Evolutionary conservation across 2,329 filamentous ascomycete genomes (phyloP), one percentile per base, ranked within the genome.

Genomic region (Calonectria crousiana): DNA sequence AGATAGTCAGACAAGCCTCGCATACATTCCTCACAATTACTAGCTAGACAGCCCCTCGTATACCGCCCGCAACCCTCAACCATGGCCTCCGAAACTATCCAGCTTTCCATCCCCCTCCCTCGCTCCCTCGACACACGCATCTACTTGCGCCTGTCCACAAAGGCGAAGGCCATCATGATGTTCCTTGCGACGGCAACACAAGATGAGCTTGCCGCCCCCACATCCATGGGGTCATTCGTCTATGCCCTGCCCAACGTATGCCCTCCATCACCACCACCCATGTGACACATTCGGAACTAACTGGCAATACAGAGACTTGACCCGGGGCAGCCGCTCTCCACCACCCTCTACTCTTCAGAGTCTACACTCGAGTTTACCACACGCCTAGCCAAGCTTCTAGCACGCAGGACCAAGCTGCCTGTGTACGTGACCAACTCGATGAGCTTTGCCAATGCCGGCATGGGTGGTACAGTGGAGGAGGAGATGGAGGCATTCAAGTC

Each of bases 391-490:
- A 97, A 95, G 83, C 89, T 98, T 2, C 85, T 98, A 18, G 94
- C 94, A n/a, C 91, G 92, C 69, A 93, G 91, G 78, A 90, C 93
- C 34, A 87, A 89, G 38, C 90, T 92, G 75, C 95, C 95, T 0
- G 93, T 95, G n/a, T 98, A 98, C 83, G 95, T 98, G 23, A 95
- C 95, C 28, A 97, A 95, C 82, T 98, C 95, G 41, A 92, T 97
- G 80, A 95, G 93, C 78, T 92, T 98, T 76, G 90, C 91, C 18
- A 92, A 89, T 80, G 90, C 93, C 8, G 94, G 93, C 2, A 90
- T 95, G 80, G 95, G 95, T 13, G 94, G 95, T 26, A 94, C 92
- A 0, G 92, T 96, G 9, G 96, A 98, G 82, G 97, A 98, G 87
- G 96, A 98, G 86, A 96, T 98, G 92, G 95, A 96, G 82, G 95